Base-by-base conservation (phyloP, 495 filamentous ascomycete genomes). In the Neurospora sp. region DNA sequence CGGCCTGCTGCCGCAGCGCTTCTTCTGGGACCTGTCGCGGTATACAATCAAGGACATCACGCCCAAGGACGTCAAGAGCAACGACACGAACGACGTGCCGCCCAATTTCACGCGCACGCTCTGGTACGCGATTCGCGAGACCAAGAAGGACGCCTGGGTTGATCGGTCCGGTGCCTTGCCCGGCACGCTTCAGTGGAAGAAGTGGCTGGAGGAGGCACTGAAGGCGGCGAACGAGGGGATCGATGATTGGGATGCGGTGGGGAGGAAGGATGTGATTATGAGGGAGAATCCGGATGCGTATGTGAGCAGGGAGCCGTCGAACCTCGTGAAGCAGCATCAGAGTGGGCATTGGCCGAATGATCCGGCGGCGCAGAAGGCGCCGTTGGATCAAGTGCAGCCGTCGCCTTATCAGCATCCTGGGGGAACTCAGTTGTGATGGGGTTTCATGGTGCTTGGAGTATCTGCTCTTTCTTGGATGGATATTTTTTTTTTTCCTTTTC, bases 71-170 rank as follows among this genome's bases (percentile, higher is more conserved):
- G 76, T 82, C 1, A 40, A 68, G 70, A 70, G 76, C 40, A 80
- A 81, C 20, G 73, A 86, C n/a, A 70, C 71, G 17, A 74, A 79
- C 3, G 84, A 85, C 70, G 82, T 78, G 8, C 70, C 71, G 31
- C 78, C 79, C 27, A 84, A 81, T 71, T 88, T 83, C 72, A 89
- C 87, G 5, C 77, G 84, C 14, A 88, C 84, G 14, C 75, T 90
- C 65, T 90, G 88, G 87, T 87, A 83, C 72, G 86, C 85, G 8
- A 86, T 89, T 65, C 82, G 83, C 17, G 84, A 85, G 73, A 89
- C 86, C 1, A 76, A 81, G 76, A 78, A 79, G 22, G 83, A 80
- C 6, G 82, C 82, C 9, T 89, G 87, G 87, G 81, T 86, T 4
- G 77, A 79, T 72, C 78, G 83, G 68, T 81, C 79, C 14, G 82